A percentile compares a stretch with the other conserved stretches of the same genome.
phyloP scores from a whole-genome alignment of 257 asterid species.

The Cinchona pubescens region DNA sequence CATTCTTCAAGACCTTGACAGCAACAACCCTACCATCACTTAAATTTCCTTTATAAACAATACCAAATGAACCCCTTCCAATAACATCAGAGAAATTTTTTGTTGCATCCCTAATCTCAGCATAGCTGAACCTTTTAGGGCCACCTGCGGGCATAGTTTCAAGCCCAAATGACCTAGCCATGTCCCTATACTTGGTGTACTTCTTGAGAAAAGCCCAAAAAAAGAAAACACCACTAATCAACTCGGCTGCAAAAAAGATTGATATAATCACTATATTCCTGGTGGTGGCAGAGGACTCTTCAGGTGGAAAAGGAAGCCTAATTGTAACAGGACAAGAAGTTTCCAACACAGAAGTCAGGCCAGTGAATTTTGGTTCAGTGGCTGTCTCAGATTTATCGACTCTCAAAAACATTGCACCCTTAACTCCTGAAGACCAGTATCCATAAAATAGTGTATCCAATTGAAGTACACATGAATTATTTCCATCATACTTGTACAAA shows the following conservation, averaged over 20 bases:
- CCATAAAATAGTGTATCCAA: conserved; percentile 52
- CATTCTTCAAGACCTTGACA: conserved; percentile 58
- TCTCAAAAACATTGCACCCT: conserved; percentile 52
- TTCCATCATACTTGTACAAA: conserved; percentile 65
- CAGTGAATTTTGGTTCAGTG: conserved; percentile 40
- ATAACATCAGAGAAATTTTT: conserved; percentile 48
- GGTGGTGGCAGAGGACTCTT: conserved; percentile 46
- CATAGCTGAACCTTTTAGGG: conserved; percentile 63
- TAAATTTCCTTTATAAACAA: conserved; percentile 66
- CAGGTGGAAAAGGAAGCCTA: conserved; percentile 67
- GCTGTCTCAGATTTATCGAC: conserved; percentile 55
- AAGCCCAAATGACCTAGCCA: conserved; percentile 82
- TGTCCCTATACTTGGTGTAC: conserved; percentile 80
- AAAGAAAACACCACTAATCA: conserved; percentile 63
- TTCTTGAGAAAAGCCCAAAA: conserved; percentile 74
- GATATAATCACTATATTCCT: conserved; percentile 59
- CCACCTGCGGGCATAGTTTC: conserved; percentile 81
- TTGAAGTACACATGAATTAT: conserved; percentile 53
- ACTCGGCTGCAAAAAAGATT: conserved; percentile 68
- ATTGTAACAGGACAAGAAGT: conserved; percentile 64
- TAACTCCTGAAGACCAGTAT: conserved; percentile 62
- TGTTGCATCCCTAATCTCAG: conserved; percentile 63
- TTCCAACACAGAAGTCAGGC: conserved; percentile 58
- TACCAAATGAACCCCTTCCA: conserved; percentile 76
- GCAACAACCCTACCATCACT: conserved; percentile 80